These are phyloP conservation scores for Homolaphlyctis polyrhiza DNA, from an alignment of 371 early-diverging fungal species.

Conservation along the genomic window DNA sequence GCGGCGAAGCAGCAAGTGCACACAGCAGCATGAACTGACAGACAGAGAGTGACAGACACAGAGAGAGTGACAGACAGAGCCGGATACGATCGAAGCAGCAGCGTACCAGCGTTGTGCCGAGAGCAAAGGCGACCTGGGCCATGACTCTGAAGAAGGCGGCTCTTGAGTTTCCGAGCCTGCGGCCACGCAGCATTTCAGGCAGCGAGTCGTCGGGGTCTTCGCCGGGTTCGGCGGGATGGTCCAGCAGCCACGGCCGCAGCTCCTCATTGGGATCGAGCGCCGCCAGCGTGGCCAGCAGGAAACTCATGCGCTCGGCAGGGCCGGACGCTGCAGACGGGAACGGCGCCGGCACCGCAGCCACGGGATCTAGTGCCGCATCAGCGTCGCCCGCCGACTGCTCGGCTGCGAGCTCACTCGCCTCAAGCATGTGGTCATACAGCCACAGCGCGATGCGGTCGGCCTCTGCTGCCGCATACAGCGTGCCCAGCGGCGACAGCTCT, in stretches of 20 bases:
- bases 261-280: constrained; percentile 7
- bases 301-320: constrained; percentile 1
- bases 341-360: not conserved
- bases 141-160: constrained; percentile 9
- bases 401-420: not conserved
- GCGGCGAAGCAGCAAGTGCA: too few species aligned
- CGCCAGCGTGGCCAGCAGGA: constrained; percentile 1
- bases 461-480: not conserved
- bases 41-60: too few species aligned
- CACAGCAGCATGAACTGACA: too few species aligned
- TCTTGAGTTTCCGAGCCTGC: constrained; percentile 2
- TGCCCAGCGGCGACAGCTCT: not conserved
- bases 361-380: not conserved
- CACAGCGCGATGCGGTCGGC: not conserved
- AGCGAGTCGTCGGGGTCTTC: constrained; percentile 8
- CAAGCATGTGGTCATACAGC: constrained; percentile 2
- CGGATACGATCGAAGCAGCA: too few species aligned
- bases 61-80: too few species aligned
- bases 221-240: constrained; percentile 4
- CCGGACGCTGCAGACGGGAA: constrained; percentile 2
- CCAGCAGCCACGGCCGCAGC: constrained; percentile 3
- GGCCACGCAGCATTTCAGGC: not conserved
- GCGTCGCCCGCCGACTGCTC: not conserved
- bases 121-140: constrained; percentile 6
- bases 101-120: constrained; percentile 7